A percentile compares a stretch with the other conserved stretches of the same genome.
Conservation (phyloP, 768 basidiomycete genomes). For the Clitopilus passeckerianus region DNA sequence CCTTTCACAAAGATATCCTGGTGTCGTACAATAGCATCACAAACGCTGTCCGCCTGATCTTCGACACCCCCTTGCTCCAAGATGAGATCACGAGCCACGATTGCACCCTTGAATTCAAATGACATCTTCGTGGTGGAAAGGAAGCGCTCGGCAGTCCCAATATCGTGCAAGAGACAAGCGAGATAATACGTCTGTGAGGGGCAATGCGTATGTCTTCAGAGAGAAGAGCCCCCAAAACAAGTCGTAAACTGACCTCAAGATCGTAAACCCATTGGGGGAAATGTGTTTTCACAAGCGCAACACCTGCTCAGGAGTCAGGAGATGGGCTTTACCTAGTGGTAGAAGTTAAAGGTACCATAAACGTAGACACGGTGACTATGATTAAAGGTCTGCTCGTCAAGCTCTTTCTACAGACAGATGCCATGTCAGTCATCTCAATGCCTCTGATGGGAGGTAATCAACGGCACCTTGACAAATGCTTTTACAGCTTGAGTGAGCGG, state of each 20-base stretch:
- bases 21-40: conserved; percentile 46
- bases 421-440: too few species aligned
- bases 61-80: conserved; percentile 34
- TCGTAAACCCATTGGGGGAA: conserved; percentile 44
- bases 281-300: conserved; percentile 39
- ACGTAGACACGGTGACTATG: conserved; percentile 47
- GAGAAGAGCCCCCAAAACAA: too few species aligned
- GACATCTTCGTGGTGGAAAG: conserved; percentile 49
- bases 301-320: conserved; percentile 23
- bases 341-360: conserved; percentile 28
- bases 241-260: conserved; percentile 15
- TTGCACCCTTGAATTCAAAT: conserved; percentile 53
- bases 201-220: not conserved
- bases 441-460: too few species aligned
- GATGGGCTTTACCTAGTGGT: not conserved
- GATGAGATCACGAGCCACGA: conserved; percentile 45
- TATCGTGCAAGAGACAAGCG: conserved; percentile 47
- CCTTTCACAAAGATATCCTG: conserved; percentile 43
- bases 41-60: conserved; percentile 48
- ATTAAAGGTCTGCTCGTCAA: conserved; percentile 40
- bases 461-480: conserved; percentile 28
- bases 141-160: conserved; percentile 44
- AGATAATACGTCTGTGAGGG: conserved; percentile 39
- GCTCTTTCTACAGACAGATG: conserved; percentile 26
- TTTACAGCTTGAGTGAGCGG: conserved; percentile 30